Conservation (phyloP, 148 eudicot species). For the Drosera capensis region DNA sequence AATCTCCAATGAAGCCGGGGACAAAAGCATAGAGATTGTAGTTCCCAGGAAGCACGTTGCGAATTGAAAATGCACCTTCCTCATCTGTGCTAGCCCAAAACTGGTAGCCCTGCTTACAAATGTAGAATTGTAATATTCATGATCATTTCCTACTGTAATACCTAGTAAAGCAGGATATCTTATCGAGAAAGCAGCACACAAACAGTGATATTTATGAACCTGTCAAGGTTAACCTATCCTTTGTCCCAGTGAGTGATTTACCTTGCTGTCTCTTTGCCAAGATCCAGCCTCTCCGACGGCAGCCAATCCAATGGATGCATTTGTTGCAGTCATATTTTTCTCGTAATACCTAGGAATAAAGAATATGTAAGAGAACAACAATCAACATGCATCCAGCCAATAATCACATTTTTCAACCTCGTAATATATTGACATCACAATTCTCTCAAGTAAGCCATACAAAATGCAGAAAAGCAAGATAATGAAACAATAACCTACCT, state of each 20-base stretch:
- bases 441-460: too few relatives aligned
- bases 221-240: too few relatives aligned
- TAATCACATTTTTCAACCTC: neutral
- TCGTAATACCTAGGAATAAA: slow-evolving; percentile 16
- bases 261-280: slow-evolving; percentile 62
- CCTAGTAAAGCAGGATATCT: too few relatives aligned
- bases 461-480: neutral
- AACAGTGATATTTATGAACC: too few relatives aligned
- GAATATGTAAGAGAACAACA: neutral
- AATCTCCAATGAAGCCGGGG: slow-evolving; percentile 57
- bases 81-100: slow-evolving; percentile 52
- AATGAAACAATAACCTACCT: slow-evolving; percentile 18
- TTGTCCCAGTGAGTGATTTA: too few relatives aligned
- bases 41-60: slow-evolving; percentile 27
- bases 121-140: too few relatives aligned
- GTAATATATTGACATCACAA: neutral
- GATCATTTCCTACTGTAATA: too few relatives aligned
- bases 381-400: neutral
- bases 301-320: slow-evolving; percentile 38
- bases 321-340: slow-evolving; percentile 18
- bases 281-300: slow-evolving; percentile 45
- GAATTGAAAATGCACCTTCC: slow-evolving; percentile 33
- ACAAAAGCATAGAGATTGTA: slow-evolving; percentile 46
- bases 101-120: slow-evolving; percentile 46
- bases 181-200: too few relatives aligned